Evolutionary conservation across 164 flowering plant species (phyloP).

Genomic region (Sextonia rubra): DNA sequence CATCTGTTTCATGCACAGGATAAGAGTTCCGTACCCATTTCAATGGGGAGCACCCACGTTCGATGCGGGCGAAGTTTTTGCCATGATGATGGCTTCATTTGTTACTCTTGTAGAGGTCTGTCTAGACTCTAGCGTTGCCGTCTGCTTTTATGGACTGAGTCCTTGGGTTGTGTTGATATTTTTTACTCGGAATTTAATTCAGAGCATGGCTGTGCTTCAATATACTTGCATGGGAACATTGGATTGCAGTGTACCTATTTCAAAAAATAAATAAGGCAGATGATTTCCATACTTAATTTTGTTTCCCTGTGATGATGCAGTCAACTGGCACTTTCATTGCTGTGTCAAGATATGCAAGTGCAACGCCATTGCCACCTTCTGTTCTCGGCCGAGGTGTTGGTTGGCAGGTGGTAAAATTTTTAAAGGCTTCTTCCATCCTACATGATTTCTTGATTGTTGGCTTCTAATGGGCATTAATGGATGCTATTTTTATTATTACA

Average conservation of each 20-base stretch:
- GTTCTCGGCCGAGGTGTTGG: conserved; percentile 89
- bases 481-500: conserved; percentile 18
- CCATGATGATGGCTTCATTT: conserved; percentile 87
- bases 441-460: neutral
- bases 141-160: neutral
- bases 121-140: neutral
- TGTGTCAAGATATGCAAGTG: conserved; percentile 84
- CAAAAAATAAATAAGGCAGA: neutral
- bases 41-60: conserved; percentile 94
- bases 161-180: neutral
- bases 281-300: neutral
- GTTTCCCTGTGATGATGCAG: conserved; percentile 29
- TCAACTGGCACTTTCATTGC: conserved; percentile 83
- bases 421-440: no score
- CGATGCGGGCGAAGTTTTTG: conserved; percentile 90
- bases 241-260: no score
- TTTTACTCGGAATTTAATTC: neutral
- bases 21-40: conserved; percentile 84
- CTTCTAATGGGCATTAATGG: neutral
- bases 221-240: neutral
- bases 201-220: neutral
- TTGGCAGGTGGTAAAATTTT: conserved; percentile 70
- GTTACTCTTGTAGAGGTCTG: conserved; percentile 86
- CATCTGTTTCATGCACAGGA: conserved; percentile 39
- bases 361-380: conserved; percentile 88